These are phyloP conservation scores for Hordeum marinum DNA, from an alignment of 176 grass and related monocot species.

Conservation along the genomic window DNA sequence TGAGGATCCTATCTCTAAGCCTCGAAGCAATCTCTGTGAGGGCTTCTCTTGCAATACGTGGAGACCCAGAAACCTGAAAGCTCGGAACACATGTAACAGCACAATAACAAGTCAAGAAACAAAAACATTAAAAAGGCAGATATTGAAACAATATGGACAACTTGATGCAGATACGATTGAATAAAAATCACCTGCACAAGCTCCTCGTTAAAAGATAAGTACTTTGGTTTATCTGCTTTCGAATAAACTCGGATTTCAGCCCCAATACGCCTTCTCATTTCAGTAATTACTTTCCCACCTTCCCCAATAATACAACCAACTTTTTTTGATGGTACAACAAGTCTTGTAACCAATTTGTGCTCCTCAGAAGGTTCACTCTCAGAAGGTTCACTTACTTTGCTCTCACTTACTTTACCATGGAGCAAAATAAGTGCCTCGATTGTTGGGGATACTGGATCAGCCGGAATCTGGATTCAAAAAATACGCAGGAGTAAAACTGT, in stretches of 20 bases:
- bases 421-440: slow-evolving; percentile 90
- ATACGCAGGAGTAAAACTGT: slow-evolving; percentile 15
- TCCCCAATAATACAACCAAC: slow-evolving; percentile 96
- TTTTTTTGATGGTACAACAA: slow-evolving; percentile 91
- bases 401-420: slow-evolving; percentile 59
- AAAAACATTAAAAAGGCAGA: neutral
- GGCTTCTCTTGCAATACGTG: slow-evolving; percentile 51
- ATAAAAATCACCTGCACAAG: slow-evolving; percentile 85
- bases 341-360: slow-evolving; percentile 54
- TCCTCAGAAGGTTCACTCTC: slow-evolving; percentile 50
- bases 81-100: slow-evolving; percentile 39
- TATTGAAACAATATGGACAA: slow-evolving; percentile 25
- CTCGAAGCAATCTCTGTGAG: slow-evolving; percentile 69
- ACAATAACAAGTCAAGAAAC: slow-evolving; percentile 33
- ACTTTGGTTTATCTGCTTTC: slow-evolving; percentile 85
- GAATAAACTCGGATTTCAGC: slow-evolving; percentile 92
- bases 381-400: too few species aligned
- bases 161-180: slow-evolving; percentile 6
- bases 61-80: slow-evolving; percentile 60
- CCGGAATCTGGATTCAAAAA: slow-evolving; percentile 49
- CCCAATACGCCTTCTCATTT: slow-evolving; percentile 88
- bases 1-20: slow-evolving; percentile 69
- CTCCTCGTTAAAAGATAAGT: slow-evolving; percentile 77
- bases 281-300: slow-evolving; percentile 86
- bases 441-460: slow-evolving; percentile 72